Percentiles rank a stretch among this genome's conserved stretches.
Conservation (phyloP, 768 basidiomycete species). For the Naematelia encephala region DNA sequence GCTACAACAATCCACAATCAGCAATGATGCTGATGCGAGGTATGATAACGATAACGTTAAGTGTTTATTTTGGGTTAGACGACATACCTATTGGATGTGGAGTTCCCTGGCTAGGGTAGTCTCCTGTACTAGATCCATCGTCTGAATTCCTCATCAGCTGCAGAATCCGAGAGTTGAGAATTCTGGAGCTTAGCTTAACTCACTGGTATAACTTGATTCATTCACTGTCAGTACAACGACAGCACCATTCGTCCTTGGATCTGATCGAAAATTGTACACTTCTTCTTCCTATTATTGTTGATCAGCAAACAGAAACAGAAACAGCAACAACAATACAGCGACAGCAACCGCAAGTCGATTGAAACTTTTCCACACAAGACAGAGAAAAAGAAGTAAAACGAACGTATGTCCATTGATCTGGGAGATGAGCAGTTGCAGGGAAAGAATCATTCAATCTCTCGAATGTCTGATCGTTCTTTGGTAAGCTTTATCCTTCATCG, state of each 20-base stretch:
- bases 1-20: no score
- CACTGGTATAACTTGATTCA: conserved; percentile 63
- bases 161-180: no score
- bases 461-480: conserved; percentile 57
- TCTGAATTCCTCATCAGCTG: conserved; percentile 20
- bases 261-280: conserved; percentile 66
- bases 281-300: conserved; percentile 51
- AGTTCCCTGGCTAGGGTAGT: conserved; percentile 61
- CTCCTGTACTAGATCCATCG: conserved; percentile 50
- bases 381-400: conserved; percentile 9
- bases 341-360: background rate
- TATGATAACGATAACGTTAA: no score
- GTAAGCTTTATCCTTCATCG: background rate
- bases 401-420: conserved; percentile 50
- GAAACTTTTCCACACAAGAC: background rate
- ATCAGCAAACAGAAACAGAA: no score
- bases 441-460: conserved; percentile 60
- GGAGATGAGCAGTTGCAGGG: conserved; percentile 60
- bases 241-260: conserved; percentile 65
- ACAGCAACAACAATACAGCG: background rate
- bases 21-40: no score
- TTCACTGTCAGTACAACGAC: conserved; percentile 64
- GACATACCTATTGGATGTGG: conserved; percentile 74
- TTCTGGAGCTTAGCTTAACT: conserved; percentile 12
- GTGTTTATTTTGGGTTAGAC: no score